Base-by-base conservation (phyloP, 2,329 filamentous ascomycete genomes). In the Dothistroma pini region DNA sequence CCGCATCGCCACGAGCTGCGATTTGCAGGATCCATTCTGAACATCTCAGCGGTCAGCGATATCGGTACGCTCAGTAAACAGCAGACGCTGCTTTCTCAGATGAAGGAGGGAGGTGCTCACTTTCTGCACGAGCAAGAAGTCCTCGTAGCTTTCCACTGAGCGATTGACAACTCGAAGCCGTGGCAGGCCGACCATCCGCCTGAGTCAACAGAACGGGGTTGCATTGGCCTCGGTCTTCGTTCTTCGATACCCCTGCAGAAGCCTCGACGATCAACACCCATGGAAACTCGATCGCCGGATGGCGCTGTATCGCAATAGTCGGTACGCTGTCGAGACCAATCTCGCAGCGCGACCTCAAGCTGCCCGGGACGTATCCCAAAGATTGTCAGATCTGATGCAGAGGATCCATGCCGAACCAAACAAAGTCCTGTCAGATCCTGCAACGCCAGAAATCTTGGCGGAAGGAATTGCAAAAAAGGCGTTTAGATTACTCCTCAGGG, bases 1-100 rank as follows among this genome's bases (percentile, higher is more conserved):
- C 31, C 34, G 0, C 70, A 72, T 29, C 66, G 75, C 6, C 61
- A 34, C 1, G 5, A n/a, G 1, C 60, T 59, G 1, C 70, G 71
- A 0, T 52, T 71, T 4, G 48, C 58, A 6, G 70, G 63, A 8
- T 55, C 57, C 14, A 57, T 66, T 0, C 57, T 75, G 14, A 67
- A 73, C 51, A 56, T 75, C 1, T 70, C 70, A 1, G 22, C 22
- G 2, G 19, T 58, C 9, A 14, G 19, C 2, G 32, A 29, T 12
- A 35, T 58, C 21, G 56, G 49, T 9, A 31, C 50, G 8, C 50
- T 31, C 21, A 32, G 32, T 25, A 9, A 53, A 19, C 21, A 53
- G 21, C 10, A 5, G 11, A 9, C 4, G 14, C 50, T 53, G 5
- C 19, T 50, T 10, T 22, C 48, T 22, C 10, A 4, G 4, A 50